These are phyloP conservation scores for Ustilago trichophora DNA, from an alignment of 1,284 basidiomycete species.

Conservation along the genomic window DNA sequence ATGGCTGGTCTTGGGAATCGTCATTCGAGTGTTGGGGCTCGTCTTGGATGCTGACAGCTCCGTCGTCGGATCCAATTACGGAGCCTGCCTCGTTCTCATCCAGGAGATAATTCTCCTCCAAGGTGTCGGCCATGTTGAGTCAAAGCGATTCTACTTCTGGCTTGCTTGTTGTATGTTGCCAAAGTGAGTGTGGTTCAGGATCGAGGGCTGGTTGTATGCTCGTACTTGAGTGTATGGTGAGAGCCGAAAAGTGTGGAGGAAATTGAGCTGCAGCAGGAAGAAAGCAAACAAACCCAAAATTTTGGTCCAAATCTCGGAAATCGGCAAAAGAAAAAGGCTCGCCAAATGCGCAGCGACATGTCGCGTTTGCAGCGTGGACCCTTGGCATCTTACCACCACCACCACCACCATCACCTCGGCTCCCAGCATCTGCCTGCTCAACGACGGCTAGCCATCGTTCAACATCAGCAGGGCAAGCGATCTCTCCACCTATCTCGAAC, in stretches of 20 bases:
- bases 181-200: too few species aligned
- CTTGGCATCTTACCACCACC: slow-evolving; percentile 10
- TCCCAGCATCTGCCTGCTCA: neutral
- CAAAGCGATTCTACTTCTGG: neutral
- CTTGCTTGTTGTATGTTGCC: neutral
- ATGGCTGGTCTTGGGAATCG: neutral
- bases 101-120: slow-evolving; percentile 55
- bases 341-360: slow-evolving; percentile 9
- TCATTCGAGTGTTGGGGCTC: slow-evolving; percentile 18
- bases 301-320: slow-evolving; percentile 25
- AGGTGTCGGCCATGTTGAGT: slow-evolving; percentile 52
- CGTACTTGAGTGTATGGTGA: too few species aligned
- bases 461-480: neutral
- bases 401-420: slow-evolving; percentile 11
- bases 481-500: too few species aligned
- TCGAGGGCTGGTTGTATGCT: too few species aligned
- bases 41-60: slow-evolving; percentile 36
- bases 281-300: slow-evolving; percentile 10
- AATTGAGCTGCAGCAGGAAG: slow-evolving; percentile 7
- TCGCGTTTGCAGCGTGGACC: slow-evolving; percentile 29
- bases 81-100: slow-evolving; percentile 48
- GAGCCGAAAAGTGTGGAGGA: slow-evolving; percentile 33
- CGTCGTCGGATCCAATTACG: slow-evolving; percentile 31
- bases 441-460: neutral
- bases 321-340: too few species aligned